Evolutionary conservation across 2,329 filamentous ascomycete genomes (phyloP), one percentile per base, ranked within the genome.

Genomic region (Apiospora hydei): DNA sequence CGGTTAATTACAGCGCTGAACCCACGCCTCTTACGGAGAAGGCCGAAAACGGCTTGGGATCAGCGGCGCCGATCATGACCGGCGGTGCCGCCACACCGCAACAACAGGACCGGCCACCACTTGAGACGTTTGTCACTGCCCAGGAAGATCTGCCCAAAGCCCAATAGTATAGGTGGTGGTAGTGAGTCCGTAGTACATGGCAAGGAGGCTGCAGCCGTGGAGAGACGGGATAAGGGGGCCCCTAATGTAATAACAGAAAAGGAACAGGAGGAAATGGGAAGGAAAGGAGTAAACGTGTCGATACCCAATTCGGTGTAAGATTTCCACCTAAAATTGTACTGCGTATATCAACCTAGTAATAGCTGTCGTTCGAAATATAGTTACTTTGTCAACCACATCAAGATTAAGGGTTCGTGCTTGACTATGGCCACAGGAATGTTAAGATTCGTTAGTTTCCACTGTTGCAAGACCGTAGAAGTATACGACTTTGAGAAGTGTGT

Each of bases 61-160:
- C 72, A 34, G 72, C 72, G 21, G 72, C 76, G 7, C 16, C 71
- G 4, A 34, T 74, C 24, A 69, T 70, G 4, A 49, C 70, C 21
- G 71, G 72, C n/a, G 75, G 71, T 24, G 67, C 38, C 8, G 26
- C n/a, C 4, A 69, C 67, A 4, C 66, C 70, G 11, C 66, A 71
- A 11, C 66, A 71, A 14, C 71, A 76, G 69, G 57, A 18, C 34
- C 73, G 79, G 13, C 79, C 78, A 13, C 77, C 75, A 2, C 68
- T 90, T 41, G 88, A 91, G 73, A 85, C 86, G 0, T 90, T 89
- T 74, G 83, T 88, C 26, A 90, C 89, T 2, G 88, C 89, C 1
- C 84, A 80, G 16, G 85, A 88, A 73, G 79, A 84, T 6, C 74
- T 85, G 67, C 82, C 84, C 0, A 79, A 73, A 47, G 75, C 72